Evolutionary conservation across 176 grass and related monocot genomes (phyloP).

Genomic region (Cenchrus americanus): DNA sequence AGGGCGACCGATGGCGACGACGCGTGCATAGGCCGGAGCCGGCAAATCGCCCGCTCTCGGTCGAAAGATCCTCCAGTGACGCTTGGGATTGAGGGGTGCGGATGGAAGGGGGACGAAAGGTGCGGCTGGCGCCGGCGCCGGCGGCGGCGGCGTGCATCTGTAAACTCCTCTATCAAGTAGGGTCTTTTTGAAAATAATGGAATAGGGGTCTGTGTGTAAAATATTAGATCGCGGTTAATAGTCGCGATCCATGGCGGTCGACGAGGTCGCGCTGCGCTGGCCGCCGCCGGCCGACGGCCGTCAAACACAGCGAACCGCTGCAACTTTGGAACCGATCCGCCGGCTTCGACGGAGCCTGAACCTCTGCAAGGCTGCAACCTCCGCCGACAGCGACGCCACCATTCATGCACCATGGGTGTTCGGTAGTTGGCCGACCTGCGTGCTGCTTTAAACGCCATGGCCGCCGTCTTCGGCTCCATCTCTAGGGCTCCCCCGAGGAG

Average conservation of each 20-base stretch:
- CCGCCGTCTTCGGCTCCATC: not conserved
- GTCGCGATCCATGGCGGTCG: not conserved
- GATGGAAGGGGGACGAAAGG: no score
- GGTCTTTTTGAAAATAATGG: no score
- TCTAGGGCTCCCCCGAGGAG: not conserved
- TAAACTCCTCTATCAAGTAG: no score
- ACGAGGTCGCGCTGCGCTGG: not conserved
- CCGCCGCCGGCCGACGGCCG: not conserved
- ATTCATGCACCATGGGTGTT: not conserved
- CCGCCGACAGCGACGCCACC: not conserved
- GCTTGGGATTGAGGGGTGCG: no score
- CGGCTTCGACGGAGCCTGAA: not conserved
- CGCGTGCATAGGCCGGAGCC: no score
- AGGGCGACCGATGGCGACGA: not conserved
- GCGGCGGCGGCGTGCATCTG: no score
- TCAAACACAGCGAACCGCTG: not conserved
- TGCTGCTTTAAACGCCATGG: not conserved
- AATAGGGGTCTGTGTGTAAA: no score
- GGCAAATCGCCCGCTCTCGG: no score
- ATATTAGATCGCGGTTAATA: no score
- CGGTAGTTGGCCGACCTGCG: not conserved
- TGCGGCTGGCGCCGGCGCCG: no score
- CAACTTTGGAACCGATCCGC: not conserved
- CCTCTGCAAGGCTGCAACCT: not conserved
- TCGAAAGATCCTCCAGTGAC: no score